phyloP scores from a whole-genome alignment of 768 basidiomycete genomes.

The Podaxis pistillaris region DNA sequence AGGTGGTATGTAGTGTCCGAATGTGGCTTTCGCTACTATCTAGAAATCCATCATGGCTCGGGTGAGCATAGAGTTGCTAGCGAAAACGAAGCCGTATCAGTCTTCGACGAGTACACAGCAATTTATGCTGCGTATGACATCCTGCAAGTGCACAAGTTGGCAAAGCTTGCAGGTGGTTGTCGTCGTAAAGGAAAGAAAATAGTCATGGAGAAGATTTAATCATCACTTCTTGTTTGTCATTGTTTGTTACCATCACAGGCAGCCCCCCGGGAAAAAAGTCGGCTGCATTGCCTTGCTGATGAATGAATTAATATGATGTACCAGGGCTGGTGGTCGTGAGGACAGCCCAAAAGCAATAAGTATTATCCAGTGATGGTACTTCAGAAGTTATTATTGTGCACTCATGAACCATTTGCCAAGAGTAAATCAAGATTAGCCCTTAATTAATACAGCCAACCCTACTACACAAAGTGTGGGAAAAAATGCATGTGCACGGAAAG shows the following conservation, averaged over 20 bases:
- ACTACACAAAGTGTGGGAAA: background rate
- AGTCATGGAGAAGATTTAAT: background rate
- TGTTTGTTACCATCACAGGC: background rate
- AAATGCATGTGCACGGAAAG: background rate
- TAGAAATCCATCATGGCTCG: slow-evolving; percentile 65
- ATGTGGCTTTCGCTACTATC: slow-evolving; percentile 73
- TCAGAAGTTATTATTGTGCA: too few relatives aligned
- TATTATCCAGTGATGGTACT: too few relatives aligned
- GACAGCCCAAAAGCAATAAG: too few relatives aligned
- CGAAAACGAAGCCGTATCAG: slow-evolving; percentile 63
- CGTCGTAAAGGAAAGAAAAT: slow-evolving; percentile 4
- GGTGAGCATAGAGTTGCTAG: slow-evolving; percentile 66
- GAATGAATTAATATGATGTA: too few relatives aligned
- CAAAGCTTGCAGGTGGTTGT: background rate
- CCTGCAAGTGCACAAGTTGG: slow-evolving; percentile 3
- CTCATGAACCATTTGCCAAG: too few relatives aligned
- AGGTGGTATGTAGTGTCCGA: background rate
- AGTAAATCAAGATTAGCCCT: too few relatives aligned
- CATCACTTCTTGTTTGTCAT: background rate
- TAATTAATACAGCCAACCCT: background rate
- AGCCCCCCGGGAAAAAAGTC: too few relatives aligned
- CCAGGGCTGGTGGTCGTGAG: too few relatives aligned
- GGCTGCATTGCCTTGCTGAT: too few relatives aligned
- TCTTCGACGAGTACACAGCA: slow-evolving; percentile 43
- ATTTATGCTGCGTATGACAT: background rate